Percentiles rank a stretch among this genome's conserved stretches.
Evolutionary conservation across 106 monocot genomes (phyloP).

Genomic region (Phalaenopsis equestris): DNA sequence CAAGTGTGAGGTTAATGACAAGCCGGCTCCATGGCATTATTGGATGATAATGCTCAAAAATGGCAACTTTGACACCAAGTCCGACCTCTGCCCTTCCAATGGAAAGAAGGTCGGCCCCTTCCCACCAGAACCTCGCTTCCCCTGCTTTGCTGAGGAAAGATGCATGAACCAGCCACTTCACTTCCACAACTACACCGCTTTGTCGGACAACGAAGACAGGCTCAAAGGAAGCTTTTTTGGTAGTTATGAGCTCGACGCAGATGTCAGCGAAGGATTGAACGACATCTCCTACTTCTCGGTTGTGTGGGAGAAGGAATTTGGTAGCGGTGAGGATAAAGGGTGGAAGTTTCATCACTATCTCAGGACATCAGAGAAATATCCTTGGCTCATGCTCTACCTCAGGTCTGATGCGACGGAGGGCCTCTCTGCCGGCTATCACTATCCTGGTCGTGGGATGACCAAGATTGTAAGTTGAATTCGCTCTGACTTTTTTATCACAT

Average conservation of each 20-base stretch:
- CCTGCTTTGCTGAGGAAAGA: slow-evolving; percentile 55
- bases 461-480: slow-evolving; percentile 36
- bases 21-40: slow-evolving; percentile 61
- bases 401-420: slow-evolving; percentile 77
- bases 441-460: slow-evolving; percentile 74
- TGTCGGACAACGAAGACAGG: slow-evolving; percentile 4
- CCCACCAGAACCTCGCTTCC: slow-evolving; percentile 47
- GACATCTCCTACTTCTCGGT: slow-evolving; percentile 55
- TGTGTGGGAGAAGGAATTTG: slow-evolving; percentile 68
- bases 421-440: slow-evolving; percentile 81
- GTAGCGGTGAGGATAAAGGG: slow-evolving; percentile 13
- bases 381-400: slow-evolving; percentile 93
- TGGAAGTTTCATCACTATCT: slow-evolving; percentile 71
- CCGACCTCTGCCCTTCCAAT: slow-evolving; percentile 56
- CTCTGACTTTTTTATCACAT: neutral
- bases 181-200: slow-evolving; percentile 36
- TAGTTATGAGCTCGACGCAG: slow-evolving; percentile 57
- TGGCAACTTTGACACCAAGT: slow-evolving; percentile 70
- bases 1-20: slow-evolving; percentile 46
- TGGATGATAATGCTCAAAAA: slow-evolving; percentile 98
- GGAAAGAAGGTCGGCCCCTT: slow-evolving; percentile 58
- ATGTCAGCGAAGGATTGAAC: neutral
- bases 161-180: slow-evolving; percentile 92
- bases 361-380: slow-evolving; percentile 54
- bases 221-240: slow-evolving; percentile 56